Base-by-base conservation (phyloP, 768 basidiomycete genomes). In the Boletus sp. region DNA sequence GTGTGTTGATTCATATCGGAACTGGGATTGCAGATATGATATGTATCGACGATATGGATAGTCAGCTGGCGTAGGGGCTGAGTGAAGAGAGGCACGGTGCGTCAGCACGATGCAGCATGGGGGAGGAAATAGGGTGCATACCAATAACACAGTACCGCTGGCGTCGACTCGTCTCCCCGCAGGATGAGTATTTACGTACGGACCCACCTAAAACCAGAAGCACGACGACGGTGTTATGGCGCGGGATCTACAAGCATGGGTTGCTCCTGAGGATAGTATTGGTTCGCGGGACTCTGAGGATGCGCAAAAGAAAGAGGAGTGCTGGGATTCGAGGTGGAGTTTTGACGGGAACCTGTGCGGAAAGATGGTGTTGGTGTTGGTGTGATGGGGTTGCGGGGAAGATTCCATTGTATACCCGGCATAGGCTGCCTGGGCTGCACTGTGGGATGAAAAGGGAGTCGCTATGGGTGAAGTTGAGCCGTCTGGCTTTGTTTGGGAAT, bases 171-270 rank as follows among this genome's bases (percentile, higher is more conserved):
- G n/a, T n/a, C n/a, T n/a, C n/a, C n/a, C n/a, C n/a, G n/a, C n/a
- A n/a, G n/a, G n/a, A n/a, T n/a, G n/a, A 50, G 71, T 66, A 71
- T 89, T 89, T 61, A 87, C 76, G 55, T 84, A 82, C 47, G 84
- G 17, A 97, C 83, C 58, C 89, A 81, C 67, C 89, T 83, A 68
- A 95, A 89, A 18, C 91, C 95, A 54, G 83, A 80, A 9, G 86
- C 80, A 36, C 89, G 81, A 65, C 87, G 81, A 70, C 83, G 86
- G 58, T 82, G 83, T 35, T 76, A 74, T 15, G 74, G 59, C 72
- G 80, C 54, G 63, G 74, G 67, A 68, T 91, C 90, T n/a, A 92
- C 84, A 41, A 78, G 74, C 90, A 91, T 91, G 55, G 83, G 65
- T 56, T 89, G 86, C 57, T 87, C 84, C 62, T 83, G 81, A 17